Conservation (phyloP, 31 red algal species). For the Porphyra umbilicalis region DNA sequence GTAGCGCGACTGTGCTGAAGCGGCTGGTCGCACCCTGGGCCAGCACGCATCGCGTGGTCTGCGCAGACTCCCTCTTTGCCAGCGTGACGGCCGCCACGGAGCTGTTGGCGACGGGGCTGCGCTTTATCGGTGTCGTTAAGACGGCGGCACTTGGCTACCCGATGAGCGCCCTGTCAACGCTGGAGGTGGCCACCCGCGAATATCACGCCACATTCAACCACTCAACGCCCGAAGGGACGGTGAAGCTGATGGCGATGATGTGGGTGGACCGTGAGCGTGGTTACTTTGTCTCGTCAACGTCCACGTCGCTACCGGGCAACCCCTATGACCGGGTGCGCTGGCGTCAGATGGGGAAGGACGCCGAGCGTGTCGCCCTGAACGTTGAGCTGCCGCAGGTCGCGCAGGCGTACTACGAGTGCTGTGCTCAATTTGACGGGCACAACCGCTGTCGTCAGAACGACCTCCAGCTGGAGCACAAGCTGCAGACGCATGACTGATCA, state of each 20-base stretch:
- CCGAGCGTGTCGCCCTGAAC: neutral
- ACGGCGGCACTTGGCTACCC: constrained; percentile 12
- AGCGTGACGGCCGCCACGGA: constrained; percentile 7
- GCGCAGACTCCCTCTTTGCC: too few species aligned
- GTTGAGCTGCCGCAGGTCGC: neutral
- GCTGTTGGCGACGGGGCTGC: neutral
- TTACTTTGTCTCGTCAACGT: neutral
- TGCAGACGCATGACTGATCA: neutral
- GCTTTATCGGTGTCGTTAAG: constrained; percentile 17
- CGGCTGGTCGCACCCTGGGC: neutral
- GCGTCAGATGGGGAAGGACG: neutral
- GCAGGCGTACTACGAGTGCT: constrained; percentile 18
- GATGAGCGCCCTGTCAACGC: neutral
- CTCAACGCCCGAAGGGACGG: neutral
- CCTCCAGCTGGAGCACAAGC: constrained; percentile 22
- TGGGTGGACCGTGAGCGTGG: neutral
- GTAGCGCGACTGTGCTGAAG: constrained; percentile 1
- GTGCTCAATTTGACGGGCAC: constrained; percentile 16
- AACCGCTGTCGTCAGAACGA: constrained; percentile 29
- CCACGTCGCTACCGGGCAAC: neutral
- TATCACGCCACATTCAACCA: neutral
- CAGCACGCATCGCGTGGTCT: constrained; percentile 10
- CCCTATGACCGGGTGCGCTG: neutral
- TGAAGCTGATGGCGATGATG: neutral
- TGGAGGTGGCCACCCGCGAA: neutral